phyloP scores from a whole-genome alignment of 1,284 basidiomycete species.

The Malassezia furfur region DNA sequence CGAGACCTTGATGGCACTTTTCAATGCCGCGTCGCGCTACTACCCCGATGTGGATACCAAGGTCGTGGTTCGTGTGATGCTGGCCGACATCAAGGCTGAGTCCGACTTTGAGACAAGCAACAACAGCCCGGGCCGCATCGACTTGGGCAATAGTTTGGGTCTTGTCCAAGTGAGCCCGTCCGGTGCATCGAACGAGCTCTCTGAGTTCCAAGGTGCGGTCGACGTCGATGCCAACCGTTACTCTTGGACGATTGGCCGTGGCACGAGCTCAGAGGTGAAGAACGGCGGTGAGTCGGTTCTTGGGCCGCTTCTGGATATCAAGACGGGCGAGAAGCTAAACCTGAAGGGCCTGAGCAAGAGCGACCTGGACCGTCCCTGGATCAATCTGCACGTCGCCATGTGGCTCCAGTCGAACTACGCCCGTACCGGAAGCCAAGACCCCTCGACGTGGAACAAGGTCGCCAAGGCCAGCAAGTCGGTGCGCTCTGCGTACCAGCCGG shows the following conservation, averaged over 20 bases:
- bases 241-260: constrained; percentile 23
- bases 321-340: constrained; percentile 27
- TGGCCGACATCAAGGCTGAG: constrained; percentile 44
- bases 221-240: constrained; percentile 23
- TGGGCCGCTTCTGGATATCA: constrained; percentile 32
- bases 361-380: constrained; percentile 40
- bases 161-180: constrained; percentile 39
- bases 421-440: constrained; percentile 32
- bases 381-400: constrained; percentile 42
- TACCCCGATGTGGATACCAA: constrained; percentile 40
- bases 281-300: constrained; percentile 19
- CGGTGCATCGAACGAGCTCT: constrained; percentile 24
- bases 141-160: constrained; percentile 36
- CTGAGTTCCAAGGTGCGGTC: constrained; percentile 29
- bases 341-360: constrained; percentile 19
- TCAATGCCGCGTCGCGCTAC: constrained; percentile 40
- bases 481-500: constrained; percentile 10
- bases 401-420: constrained; percentile 44
- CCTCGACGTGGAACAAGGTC: constrained; percentile 30
- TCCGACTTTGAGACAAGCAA: constrained; percentile 30
- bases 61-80: constrained; percentile 29
- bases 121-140: constrained; percentile 29
- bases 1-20: constrained; percentile 38
- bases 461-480: constrained; percentile 17
- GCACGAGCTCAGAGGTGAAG: background rate